Conservation (phyloP, 345 rosid species). For the Brassica cretica region DNA sequence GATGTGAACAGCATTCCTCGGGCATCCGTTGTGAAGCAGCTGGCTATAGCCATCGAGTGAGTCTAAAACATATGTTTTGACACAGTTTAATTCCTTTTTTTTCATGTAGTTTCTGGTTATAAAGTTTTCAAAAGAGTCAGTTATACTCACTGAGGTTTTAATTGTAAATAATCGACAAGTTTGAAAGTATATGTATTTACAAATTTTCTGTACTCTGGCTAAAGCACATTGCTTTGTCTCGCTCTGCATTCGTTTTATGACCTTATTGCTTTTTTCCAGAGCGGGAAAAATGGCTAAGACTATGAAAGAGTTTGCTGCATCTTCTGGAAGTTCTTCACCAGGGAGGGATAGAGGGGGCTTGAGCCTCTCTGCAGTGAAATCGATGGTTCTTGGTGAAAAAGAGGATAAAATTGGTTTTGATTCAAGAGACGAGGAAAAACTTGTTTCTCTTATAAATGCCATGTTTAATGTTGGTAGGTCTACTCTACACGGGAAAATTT, state of each 20-base stretch:
- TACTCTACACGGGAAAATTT: neutral
- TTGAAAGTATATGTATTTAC: neutral
- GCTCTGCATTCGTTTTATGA: slow-evolving; percentile 15
- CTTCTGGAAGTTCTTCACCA: slow-evolving; percentile 82
- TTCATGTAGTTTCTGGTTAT: neutral
- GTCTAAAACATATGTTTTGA: slow-evolving; percentile 35
- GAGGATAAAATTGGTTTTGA: slow-evolving; percentile 66
- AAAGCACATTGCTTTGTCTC: slow-evolving; percentile 9
- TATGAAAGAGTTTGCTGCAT: slow-evolving; percentile 73
- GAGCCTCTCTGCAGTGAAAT: slow-evolving; percentile 86
- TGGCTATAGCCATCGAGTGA: slow-evolving; percentile 82
- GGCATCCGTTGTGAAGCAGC: slow-evolving; percentile 68
- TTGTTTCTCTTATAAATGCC: slow-evolving; percentile 50
- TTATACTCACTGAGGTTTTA: slow-evolving; percentile 4
- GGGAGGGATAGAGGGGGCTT: slow-evolving; percentile 73
- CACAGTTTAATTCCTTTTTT: neutral
- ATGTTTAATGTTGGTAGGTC: slow-evolving; percentile 74
- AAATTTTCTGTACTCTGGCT: neutral
- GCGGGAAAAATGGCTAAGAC: slow-evolving; percentile 68
- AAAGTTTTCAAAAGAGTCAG: neutral
- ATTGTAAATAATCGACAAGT: slow-evolving; percentile 1
- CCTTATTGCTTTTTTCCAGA: slow-evolving; percentile 46
- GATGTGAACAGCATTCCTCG: slow-evolving; percentile 67
- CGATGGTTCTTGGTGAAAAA: slow-evolving; percentile 88
- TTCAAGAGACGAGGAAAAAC: slow-evolving; percentile 68